Percentiles rank a stretch among this genome's conserved stretches.
Evolutionary conservation across 345 rosid genomes (phyloP).

Genomic region (Cardamine chenopodiifolia): DNA sequence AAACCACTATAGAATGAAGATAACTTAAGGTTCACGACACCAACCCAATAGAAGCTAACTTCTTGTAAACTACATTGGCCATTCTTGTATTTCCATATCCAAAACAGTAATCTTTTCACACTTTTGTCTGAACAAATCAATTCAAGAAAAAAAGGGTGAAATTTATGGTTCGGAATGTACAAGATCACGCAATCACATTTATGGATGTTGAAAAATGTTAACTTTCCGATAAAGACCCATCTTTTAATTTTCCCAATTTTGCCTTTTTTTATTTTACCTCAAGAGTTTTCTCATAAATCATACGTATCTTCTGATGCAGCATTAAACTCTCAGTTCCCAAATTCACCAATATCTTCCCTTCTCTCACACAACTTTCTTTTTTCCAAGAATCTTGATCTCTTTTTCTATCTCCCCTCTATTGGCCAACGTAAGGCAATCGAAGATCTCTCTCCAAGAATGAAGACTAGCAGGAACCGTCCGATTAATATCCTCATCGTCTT

Average conservation of each 20-base stretch:
- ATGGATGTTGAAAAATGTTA: slow-evolving; percentile 16
- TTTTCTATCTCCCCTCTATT: slow-evolving; percentile 6
- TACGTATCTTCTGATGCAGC: slow-evolving; percentile 33
- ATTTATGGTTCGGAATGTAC: slow-evolving; percentile 39
- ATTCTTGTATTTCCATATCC: not conserved
- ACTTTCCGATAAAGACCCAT: slow-evolving; percentile 17
- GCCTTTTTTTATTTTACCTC: not conserved
- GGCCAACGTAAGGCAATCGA: not conserved
- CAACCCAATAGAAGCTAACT: not conserved
- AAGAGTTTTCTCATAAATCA: slow-evolving; percentile 17
- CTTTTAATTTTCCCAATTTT: not conserved
- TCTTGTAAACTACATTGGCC: not conserved
- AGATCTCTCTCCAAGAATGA: slow-evolving; percentile 26
- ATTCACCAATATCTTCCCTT: slow-evolving; percentile 32
- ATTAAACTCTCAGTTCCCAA: slow-evolving; percentile 29
- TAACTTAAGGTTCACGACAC: slow-evolving; percentile 25
- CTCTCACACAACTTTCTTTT: slow-evolving; percentile 17
- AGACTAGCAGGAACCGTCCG: slow-evolving; percentile 23
- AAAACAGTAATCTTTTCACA: not conserved
- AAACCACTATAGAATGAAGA: not conserved
- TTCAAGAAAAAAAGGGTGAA: slow-evolving; percentile 3
- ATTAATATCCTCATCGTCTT: slow-evolving; percentile 24
- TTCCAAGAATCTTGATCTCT: slow-evolving; percentile 22
- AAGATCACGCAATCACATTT: slow-evolving; percentile 37
- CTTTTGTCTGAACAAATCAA: slow-evolving; percentile 22